Conservation (phyloP, 1,284 basidiomycete genomes). For the Tetrapyrgos nigripes region DNA sequence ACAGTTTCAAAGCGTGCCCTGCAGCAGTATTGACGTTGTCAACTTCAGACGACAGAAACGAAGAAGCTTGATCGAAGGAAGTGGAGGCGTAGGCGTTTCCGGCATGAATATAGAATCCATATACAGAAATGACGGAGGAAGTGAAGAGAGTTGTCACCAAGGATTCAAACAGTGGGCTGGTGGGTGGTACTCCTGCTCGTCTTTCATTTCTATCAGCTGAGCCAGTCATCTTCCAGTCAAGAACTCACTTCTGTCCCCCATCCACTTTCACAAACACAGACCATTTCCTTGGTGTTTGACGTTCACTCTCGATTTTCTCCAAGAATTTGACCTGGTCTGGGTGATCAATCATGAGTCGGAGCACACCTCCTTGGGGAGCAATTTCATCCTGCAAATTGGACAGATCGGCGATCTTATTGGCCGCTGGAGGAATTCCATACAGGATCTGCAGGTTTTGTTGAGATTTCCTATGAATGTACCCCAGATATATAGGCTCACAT, state of each 20-base stretch:
- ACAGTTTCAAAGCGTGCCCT: constrained; percentile 56
- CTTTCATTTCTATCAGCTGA: constrained; percentile 41
- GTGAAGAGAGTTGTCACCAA: constrained; percentile 59
- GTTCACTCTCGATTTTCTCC: constrained; percentile 58
- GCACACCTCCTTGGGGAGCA: constrained; percentile 53
- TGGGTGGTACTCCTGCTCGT: constrained; percentile 78
- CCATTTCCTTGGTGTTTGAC: constrained; percentile 58
- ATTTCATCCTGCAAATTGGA: constrained; percentile 64
- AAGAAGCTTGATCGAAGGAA: constrained; percentile 64
- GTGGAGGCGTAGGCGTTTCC: constrained; percentile 80
- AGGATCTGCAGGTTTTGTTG: constrained; percentile 61
- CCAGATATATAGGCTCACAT: constrained; percentile 53
- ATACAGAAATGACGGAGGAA: constrained; percentile 66
- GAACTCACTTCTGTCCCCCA: constrained; percentile 72
- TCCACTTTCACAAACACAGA: constrained; percentile 85
- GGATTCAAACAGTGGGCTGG: constrained; percentile 57
- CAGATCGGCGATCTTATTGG: constrained; percentile 79
- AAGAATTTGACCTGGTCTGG: constrained; percentile 73
- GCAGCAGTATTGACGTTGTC: constrained; percentile 75
- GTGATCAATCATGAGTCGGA: constrained; percentile 81
- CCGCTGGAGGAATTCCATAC: constrained; percentile 76
- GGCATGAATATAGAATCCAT: constrained; percentile 87
- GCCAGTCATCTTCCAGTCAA: background rate
- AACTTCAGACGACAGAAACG: constrained; percentile 77
- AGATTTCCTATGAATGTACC: constrained; percentile 6